phyloP scores from a whole-genome alignment of 345 rosid species.

The Tarenaya hassleriana region DNA sequence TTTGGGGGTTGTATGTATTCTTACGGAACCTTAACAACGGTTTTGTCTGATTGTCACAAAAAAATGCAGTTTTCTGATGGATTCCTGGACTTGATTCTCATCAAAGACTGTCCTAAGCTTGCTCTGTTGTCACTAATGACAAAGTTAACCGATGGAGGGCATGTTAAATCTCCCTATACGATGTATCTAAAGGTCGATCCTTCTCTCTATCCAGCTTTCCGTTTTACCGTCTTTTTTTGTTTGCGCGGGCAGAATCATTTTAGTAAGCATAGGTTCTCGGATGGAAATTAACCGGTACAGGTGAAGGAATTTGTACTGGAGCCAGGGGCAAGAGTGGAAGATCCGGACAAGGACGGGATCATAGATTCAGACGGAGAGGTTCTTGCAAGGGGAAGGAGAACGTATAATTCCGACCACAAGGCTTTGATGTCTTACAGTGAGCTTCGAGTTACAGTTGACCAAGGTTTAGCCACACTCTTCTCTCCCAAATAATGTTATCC shows the following conservation, averaged over 20 bases:
- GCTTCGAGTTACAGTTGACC: slow-evolving; percentile 63
- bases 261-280: neutral
- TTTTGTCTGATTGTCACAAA: too few relatives aligned
- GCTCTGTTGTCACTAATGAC: slow-evolving; percentile 57
- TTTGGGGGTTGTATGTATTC: too few relatives aligned
- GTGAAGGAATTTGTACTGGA: slow-evolving; percentile 81
- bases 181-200: slow-evolving; percentile 60
- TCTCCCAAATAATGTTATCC: slow-evolving; percentile 55
- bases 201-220: neutral
- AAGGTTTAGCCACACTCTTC: slow-evolving; percentile 85
- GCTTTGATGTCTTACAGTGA: slow-evolving; percentile 57
- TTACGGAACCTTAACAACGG: too few relatives aligned
- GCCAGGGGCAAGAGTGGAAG: slow-evolving; percentile 53
- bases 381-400: slow-evolving; percentile 62
- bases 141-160: slow-evolving; percentile 53
- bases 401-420: slow-evolving; percentile 45
- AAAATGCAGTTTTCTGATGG: slow-evolving; percentile 87
- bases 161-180: slow-evolving; percentile 65
- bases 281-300: too few relatives aligned
- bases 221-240: neutral
- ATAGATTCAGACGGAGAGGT: slow-evolving; percentile 95
- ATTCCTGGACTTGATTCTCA: slow-evolving; percentile 67
- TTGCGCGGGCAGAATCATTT: neutral
- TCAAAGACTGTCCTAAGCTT: slow-evolving; percentile 56
- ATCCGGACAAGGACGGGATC: slow-evolving; percentile 71